These are phyloP conservation scores for Drechslerella dactyloides DNA, from an alignment of 2,329 filamentous ascomycete genomes.

Conservation along the genomic window DNA sequence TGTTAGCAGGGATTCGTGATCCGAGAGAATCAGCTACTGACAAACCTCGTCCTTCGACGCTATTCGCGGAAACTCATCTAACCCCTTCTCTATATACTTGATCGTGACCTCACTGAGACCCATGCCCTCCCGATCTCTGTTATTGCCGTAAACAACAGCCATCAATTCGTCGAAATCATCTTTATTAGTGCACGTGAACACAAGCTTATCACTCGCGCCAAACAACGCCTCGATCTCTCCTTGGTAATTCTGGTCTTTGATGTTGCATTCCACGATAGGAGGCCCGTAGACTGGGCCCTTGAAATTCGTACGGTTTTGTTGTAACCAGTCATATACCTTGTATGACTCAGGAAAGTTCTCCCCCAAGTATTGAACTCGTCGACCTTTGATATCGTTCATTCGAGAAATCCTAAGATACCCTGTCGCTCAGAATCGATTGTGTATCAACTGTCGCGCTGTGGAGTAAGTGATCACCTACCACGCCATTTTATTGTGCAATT, in stretches of 20 bases:
- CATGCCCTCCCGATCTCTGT: conserved; percentile 62
- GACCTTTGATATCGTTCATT: conserved; percentile 62
- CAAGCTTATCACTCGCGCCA: conserved; percentile 62
- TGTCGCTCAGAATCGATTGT: not conserved
- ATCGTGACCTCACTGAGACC: conserved; percentile 74
- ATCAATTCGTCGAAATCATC: conserved; percentile 78
- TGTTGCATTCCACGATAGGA: conserved; percentile 77
- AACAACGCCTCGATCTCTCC: conserved; percentile 68
- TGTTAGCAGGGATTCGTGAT: not conserved
- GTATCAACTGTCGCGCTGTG: not conserved
- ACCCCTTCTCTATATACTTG: conserved; percentile 55
- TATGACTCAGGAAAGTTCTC: conserved; percentile 68
- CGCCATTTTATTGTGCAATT: not conserved
- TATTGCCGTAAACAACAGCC: conserved; percentile 63
- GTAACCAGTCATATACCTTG: conserved; percentile 80
- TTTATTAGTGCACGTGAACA: conserved; percentile 76
- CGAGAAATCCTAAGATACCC: conserved; percentile 18
- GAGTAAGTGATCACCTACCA: conserved; percentile 16
- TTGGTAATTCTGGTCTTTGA: conserved; percentile 74
- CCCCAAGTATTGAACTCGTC: conserved; percentile 72
- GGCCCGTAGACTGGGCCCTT: conserved; percentile 80
- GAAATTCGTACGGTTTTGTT: conserved; percentile 72
- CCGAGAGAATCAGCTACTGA: not conserved
- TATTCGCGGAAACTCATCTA: conserved; percentile 29
- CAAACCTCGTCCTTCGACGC: conserved; percentile 23